Base-by-base conservation (phyloP, 179 eudicot genomes). In the Sideroxylon spinosum region DNA sequence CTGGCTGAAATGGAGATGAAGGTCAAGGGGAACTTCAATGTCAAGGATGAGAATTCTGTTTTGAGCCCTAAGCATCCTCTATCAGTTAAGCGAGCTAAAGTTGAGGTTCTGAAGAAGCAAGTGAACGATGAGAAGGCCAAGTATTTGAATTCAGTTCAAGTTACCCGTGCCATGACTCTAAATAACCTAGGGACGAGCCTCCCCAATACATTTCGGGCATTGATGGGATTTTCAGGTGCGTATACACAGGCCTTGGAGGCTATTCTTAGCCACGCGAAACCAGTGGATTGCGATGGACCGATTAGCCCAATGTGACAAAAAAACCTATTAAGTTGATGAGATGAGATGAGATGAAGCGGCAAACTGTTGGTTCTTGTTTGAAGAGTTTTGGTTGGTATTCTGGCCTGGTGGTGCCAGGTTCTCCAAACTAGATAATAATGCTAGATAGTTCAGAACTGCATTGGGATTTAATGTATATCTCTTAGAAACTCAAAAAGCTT, bases 1-100 rank as follows among this genome's bases (percentile, higher is more conserved):
- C 83, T 91, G 46, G 53, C 84, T 9, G 95, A 91, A 82, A 81
- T 88, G 87, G 92, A 93, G 84, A 89, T 72, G 71, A 90, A 84
- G 73, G 85, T 83, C 10, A 86, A 76, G 68, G 81, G 80, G 25
- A 81, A 69, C 75, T 48, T 73, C 26, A 52, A 73, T 48, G 64
- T 44, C 8, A 91, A 86, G 66, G 85, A 85, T 60, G 65, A 78
- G 0, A 79, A 82, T 37, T 64, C 89, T 2, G 76, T 13, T 50
- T 76, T 88, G 53, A 78, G 81, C 80, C 85, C 89, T 3, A 93
- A 89, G 81, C 92, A 91, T 66, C 92, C 92, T 12, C 74, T 91
- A 55, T 73, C 81, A 10, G 49, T 83, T 7, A 90, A 86, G 82
- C 93, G 90, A 0, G 88, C 85, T 0, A 91, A 89, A 81, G 52